Evolutionary conservation across 2,329 filamentous ascomycete species (phyloP).

Genomic region (Byssoonygena ceratinophila): DNA sequence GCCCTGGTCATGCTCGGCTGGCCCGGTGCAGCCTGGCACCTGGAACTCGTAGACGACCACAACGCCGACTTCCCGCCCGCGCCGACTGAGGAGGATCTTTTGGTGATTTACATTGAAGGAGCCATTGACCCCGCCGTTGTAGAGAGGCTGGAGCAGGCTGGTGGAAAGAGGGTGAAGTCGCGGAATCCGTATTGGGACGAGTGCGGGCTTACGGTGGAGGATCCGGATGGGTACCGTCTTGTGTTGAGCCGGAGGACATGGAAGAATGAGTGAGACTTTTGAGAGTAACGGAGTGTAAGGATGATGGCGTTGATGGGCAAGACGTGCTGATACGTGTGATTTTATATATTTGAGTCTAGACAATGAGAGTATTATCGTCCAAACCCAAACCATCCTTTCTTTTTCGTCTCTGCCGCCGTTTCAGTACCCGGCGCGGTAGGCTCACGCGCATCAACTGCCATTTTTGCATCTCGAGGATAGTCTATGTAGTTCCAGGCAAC

Average conservation of each 20-base stretch:
- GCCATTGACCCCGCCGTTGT: conserved; percentile 25
- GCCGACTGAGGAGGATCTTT: conserved; percentile 37
- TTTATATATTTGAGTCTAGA: too few species aligned
- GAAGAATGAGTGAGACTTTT: conserved; percentile 7
- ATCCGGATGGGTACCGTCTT: conserved; percentile 39
- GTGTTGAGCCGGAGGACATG: conserved; percentile 25
- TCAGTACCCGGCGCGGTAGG: conserved; percentile 24
- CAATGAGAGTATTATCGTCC: conserved; percentile 27
- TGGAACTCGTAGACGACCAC: conserved; percentile 37
- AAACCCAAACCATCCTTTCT: conserved; percentile 71
- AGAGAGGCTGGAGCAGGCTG: conserved; percentile 25
- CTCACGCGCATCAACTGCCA: conserved; percentile 17
- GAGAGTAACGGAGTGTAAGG: too few species aligned
- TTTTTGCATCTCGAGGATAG: conserved; percentile 56
- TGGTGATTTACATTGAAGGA: conserved; percentile 37
- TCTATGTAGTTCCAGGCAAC: conserved; percentile 96
- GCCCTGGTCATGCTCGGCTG: conserved; percentile 38
- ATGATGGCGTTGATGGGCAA: neutral
- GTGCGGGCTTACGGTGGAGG: conserved; percentile 38
- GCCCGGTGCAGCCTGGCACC: conserved; percentile 31
- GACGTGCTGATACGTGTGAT: neutral
- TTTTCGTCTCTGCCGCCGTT: conserved; percentile 48
- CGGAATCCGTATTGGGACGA: conserved; percentile 40
- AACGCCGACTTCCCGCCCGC: conserved; percentile 23
- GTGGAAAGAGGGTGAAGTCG: conserved; percentile 29